phyloP scores from a whole-genome alignment of 768 basidiomycete genomes.

The Lyophyllum shimeji region DNA sequence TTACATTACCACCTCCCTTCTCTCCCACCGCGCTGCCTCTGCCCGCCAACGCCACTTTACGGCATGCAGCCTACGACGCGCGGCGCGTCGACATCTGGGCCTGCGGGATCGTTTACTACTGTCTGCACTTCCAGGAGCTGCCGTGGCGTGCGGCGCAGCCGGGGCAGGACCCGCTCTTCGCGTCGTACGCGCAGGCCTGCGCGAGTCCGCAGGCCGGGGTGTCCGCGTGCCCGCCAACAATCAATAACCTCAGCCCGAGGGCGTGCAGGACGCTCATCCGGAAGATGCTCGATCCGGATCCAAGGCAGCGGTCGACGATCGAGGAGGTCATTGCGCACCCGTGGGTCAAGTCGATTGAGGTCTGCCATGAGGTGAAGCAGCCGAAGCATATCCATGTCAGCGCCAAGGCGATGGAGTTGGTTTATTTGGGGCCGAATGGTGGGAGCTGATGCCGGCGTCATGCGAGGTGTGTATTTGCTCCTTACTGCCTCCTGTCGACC shows the following conservation, averaged over 20 bases:
- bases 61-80: constrained; percentile 86
- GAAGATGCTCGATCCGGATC: constrained; percentile 95
- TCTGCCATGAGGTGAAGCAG: constrained; percentile 66
- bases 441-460: constrained; percentile 7
- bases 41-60: background rate
- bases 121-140: constrained; percentile 95
- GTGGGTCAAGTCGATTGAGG: constrained; percentile 82
- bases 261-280: constrained; percentile 82
- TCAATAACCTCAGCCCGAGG: constrained; percentile 86
- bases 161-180: constrained; percentile 71
- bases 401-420: constrained; percentile 58
- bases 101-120: constrained; percentile 96
- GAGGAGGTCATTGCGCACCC: constrained; percentile 78
- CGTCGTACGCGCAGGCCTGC: constrained; percentile 67
- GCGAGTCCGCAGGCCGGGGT: constrained; percentile 43
- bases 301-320: constrained; percentile 69
- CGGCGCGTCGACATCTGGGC: constrained; percentile 98
- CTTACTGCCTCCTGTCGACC: background rate
- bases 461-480: constrained; percentile 4
- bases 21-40: constrained; percentile 1
- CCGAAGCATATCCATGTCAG: constrained; percentile 74
- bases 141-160: constrained; percentile 95
- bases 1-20: constrained; percentile 13
- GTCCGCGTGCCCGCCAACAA: constrained; percentile 60
- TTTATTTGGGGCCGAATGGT: constrained; percentile 33